Conservation (phyloP, 192 early-diverging fungal species). For the Phycomyces blakesleeanus region DNA sequence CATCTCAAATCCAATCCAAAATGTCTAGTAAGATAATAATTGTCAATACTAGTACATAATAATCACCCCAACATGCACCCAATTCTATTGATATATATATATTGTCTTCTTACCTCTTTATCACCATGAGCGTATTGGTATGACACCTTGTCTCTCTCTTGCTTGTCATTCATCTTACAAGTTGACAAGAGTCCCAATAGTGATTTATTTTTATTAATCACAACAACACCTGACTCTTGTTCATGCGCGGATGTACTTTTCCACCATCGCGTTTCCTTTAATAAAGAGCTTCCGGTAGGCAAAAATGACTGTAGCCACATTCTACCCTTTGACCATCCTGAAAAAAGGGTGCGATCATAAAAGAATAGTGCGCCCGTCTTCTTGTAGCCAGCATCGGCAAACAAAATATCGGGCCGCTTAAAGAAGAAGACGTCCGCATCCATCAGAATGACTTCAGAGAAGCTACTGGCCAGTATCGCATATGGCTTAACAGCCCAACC, state of each 20-base stretch:
- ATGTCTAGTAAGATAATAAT: constrained; percentile 30
- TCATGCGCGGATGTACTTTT: constrained; percentile 36
- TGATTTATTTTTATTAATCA: constrained; percentile 46
- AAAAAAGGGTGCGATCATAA: constrained; percentile 54
- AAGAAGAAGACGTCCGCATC: constrained; percentile 67
- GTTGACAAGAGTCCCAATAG: constrained; percentile 48
- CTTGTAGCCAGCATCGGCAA: constrained; percentile 41
- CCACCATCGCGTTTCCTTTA: constrained; percentile 26
- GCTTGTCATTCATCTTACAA: constrained; percentile 50
- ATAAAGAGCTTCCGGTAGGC: constrained; percentile 28
- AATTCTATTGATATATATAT: constrained; percentile 33
- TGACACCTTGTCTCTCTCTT: constrained; percentile 40
- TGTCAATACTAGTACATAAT: background rate
- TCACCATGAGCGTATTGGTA: constrained; percentile 52
- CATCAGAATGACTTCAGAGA: constrained; percentile 56
- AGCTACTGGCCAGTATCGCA: constrained; percentile 56
- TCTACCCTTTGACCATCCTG: constrained; percentile 37
- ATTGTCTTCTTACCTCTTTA: constrained; percentile 64
- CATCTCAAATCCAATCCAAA: constrained; percentile 55
- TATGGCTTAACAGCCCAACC: constrained; percentile 68
- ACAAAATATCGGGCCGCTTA: constrained; percentile 49
- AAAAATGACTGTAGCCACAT: constrained; percentile 27
- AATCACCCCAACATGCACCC: background rate
- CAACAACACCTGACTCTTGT: constrained; percentile 57
- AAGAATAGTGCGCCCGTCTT: constrained; percentile 55